Percentiles rank a stretch among this genome's conserved stretches.
Conservation (phyloP, 2,329 filamentous ascomycete genomes). For the Akanthomyces muscarius region DNA sequence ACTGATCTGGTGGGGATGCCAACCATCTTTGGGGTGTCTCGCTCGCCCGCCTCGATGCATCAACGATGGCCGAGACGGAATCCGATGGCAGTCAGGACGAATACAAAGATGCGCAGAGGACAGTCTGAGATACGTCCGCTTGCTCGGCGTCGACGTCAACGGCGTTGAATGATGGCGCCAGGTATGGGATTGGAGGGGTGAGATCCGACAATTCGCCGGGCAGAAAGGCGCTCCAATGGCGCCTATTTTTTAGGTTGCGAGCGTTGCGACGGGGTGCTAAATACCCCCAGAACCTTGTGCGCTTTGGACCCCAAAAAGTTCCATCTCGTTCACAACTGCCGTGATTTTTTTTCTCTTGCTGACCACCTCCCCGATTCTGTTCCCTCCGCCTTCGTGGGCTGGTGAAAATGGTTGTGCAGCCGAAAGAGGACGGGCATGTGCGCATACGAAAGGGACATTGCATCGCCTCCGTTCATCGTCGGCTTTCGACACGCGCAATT, state of each 20-base stretch:
- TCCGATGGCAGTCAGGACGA: not conserved
- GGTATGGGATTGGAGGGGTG: constrained; percentile 8
- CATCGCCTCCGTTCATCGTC: not conserved
- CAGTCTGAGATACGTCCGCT: not conserved
- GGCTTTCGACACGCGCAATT: not conserved
- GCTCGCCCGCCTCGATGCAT: constrained; percentile 9
- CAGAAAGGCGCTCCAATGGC: not conserved
- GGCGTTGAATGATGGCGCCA: not conserved
- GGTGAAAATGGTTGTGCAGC: not conserved
- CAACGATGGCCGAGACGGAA: not conserved
- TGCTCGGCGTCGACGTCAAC: constrained; percentile 3
- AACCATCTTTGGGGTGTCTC: constrained; percentile 13
- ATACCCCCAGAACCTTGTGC: not conserved
- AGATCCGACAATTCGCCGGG: constrained; percentile 5
- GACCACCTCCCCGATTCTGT: constrained; percentile 12
- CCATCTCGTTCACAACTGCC: constrained; percentile 12
- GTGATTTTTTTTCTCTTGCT: constrained; percentile 2
- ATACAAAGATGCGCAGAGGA: not conserved
- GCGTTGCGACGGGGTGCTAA: not conserved
- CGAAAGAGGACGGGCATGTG: not conserved
- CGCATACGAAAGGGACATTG: not conserved
- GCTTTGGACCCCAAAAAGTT: not conserved
- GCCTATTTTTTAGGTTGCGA: not conserved
- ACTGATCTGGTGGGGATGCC: constrained; percentile 18
- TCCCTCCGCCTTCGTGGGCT: not conserved